Base-by-base conservation (phyloP, 306 rosid genomes). In the Oemleria cerasiformis region DNA sequence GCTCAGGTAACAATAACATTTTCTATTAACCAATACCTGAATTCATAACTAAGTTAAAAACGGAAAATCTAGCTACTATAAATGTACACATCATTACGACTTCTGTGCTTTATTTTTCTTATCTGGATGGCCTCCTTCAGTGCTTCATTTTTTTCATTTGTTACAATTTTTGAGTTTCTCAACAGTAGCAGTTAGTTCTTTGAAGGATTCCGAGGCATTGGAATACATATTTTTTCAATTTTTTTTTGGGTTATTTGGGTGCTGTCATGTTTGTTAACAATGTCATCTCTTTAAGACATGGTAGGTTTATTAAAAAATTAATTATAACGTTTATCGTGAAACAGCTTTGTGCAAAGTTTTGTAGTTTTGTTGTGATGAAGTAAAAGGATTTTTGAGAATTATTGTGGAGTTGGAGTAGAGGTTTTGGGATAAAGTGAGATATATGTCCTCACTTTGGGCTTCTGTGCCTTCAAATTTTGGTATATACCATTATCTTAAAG, bases 1-100 rank as follows among this genome's bases (percentile, higher is more conserved):
- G 97, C 96, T 54, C 99, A 94, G 99, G 99, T 94, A 86, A 74
- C 63, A 39, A 45, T 23, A 40, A 30, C 34, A 25, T 47, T 72
- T 53, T 47, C 19, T 14, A 36, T 56, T 21, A 4, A 30, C 73
- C 23, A 25, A 16, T 6, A 73, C 12, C 5, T 63, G 2, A 45
- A 55, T 58, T 13, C 67, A 36, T 45, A 19, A 8, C 40, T 23
- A 39, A 9, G 36, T 34, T 61, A 16, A 34, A 14, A 1, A 8
- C 11, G 15, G 21, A 9, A 36, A 61, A 7, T 21, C 21, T 61
- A 61, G 45, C 17, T 25, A 21, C 17, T 25, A 21, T 30, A 7
- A 3, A 59, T 3, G 1, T 15, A 14, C 17, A 58, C 39, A 39
- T 39, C 8, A 12, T 50, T 11, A 4, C 64, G 8, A 23, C 53